Base-by-base conservation (phyloP, 805 yeast species). In the Candida peoriensis region DNA sequence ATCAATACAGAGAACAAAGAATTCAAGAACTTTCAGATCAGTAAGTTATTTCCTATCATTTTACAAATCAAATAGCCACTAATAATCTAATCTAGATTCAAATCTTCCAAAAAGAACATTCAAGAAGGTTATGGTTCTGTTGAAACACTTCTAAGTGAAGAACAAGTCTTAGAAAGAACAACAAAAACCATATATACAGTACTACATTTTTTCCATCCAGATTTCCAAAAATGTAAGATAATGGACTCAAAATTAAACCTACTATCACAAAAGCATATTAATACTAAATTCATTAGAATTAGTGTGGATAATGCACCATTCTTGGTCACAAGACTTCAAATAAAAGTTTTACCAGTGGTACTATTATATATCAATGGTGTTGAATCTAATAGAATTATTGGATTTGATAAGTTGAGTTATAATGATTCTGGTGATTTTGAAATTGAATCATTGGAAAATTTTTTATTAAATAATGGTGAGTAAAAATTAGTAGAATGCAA, bases 331-430 rank as follows among this genome's bases (percentile, higher is more conserved):
- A 77, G 75, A 50, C 65, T 87, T 25, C 61, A 65, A 3, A 67
- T 87, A 32, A 74, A 80, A 51, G 77, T 81, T 9, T 63, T 86
- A 5, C 96, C 96, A 0, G 79, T 78, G 44, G 77, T 85, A 3
- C 57, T 81, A 2, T 63, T 76, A 8, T 86, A 79, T 50, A 61
- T 60, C 10, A 61, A 70, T 24, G 89, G 89, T 1, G 57, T 66
- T 28, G 90, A 83, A 46, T 52, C 63, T 4, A 66, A 70, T 11
- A 60, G 85, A 41, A 49, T 84, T 5, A 68, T 84, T 5, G 96
- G 96, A 6, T 80, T 86, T 48, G 79, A 78, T 34, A 69, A 72
- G 21, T 58, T 85, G 28, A 72, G 76, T 20, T 49, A 44, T 36
- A 55, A 51, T 28, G 60, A 68, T 32, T 60, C 66, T 4, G 65